Evolutionary conservation across 1,139 yeast genomes (phyloP), one percentile per base, ranked within the genome.

Genomic region (Hansenula sp.): DNA sequence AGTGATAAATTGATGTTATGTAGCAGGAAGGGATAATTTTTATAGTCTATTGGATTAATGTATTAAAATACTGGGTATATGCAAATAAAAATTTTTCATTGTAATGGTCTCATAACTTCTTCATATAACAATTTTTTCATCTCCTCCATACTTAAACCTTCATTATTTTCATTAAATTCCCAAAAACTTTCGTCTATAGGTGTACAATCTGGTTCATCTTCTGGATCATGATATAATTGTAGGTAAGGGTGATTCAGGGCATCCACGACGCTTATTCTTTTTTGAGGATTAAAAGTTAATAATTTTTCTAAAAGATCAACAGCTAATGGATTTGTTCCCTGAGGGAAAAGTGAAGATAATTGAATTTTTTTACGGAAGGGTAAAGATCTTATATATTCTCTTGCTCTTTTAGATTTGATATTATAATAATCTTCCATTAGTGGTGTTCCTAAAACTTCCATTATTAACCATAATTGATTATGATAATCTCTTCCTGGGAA

Each of bases 401-500:
- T 75, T 0, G 98, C 98, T 37, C 96, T 75, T 55, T 80, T 78
- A 48, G 89, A 81, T 64, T 86, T 88, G 57, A 93, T 85, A 49
- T 86, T 81, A 57, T 77, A 76, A 64, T 87, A 79, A 58, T 89
- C 96, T 52, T 85, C 93, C 68, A 79, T 81, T 34, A 77, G 71
- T 5, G 99, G 99, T 1, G 97, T 86, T 1, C 99, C 99, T 51
- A 93, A 69, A 2, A 90, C 81, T 60, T 89, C 95, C 71, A 93
- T 83, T 46, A 93, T 90, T 46, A 90, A 72, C 71, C 87, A 76
- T 53, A 93, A 70, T 63, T 93, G 99, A 64, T 90, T 88, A 53
- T 90, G 87, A 68, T 90, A 93, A 68, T 93, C 99, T 55, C 86
- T 78, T 3, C 99, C 99, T 0, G 98, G 98, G 64, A 93, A 89